Percentiles rank a stretch among this genome's conserved stretches.
These are phyloP conservation scores for Ascoidea asiatica DNA, from an alignment of 805 yeast genomes.

Conservation along the genomic window DNA sequence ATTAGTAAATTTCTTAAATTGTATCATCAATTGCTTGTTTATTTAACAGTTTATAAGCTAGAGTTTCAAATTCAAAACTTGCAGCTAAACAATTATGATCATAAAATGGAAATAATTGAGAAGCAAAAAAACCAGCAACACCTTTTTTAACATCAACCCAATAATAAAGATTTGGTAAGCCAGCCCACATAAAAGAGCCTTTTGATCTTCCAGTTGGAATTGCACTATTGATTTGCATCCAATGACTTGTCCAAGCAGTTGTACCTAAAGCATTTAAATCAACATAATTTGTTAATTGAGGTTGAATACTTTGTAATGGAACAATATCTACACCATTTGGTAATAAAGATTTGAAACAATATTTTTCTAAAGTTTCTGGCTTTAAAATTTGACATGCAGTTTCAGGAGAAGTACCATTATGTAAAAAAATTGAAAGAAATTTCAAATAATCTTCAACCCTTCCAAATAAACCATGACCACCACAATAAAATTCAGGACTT, in stretches of 20 bases:
- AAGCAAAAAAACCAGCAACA: slow-evolving; percentile 23
- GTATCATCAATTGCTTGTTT: too few relatives aligned
- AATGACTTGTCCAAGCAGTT: slow-evolving; percentile 16
- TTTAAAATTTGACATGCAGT: slow-evolving; percentile 20
- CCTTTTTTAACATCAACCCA: slow-evolving; percentile 25
- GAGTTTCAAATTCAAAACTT: slow-evolving; percentile 10
- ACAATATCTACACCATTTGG: slow-evolving; percentile 14
- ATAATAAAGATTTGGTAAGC: slow-evolving; percentile 24
- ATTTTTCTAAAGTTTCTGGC: slow-evolving; percentile 17
- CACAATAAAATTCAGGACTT: slow-evolving; percentile 19
- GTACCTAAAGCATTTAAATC: slow-evolving; percentile 10
- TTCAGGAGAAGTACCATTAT: slow-evolving; percentile 22
- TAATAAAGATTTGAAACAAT: slow-evolving; percentile 19
- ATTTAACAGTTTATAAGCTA: slow-evolving; percentile 4
- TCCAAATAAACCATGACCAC: slow-evolving; percentile 30
- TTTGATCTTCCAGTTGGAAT: slow-evolving; percentile 22
- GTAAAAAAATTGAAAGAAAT: slow-evolving; percentile 24
- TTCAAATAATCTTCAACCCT: slow-evolving; percentile 24
- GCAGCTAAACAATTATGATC: slow-evolving; percentile 11
- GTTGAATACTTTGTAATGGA: slow-evolving; percentile 10
- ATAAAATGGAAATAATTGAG: slow-evolving; percentile 23
- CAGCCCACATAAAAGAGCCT: slow-evolving; percentile 25
- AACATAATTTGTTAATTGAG: slow-evolving; percentile 10
- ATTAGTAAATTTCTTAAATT: too few relatives aligned
- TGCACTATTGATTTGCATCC: slow-evolving; percentile 12